Percentiles rank a stretch among this genome's conserved stretches.
These are phyloP conservation scores for Scopulariopsis brevicaulis DNA, from an alignment of 2,329 filamentous ascomycete species.

Conservation along the genomic window DNA sequence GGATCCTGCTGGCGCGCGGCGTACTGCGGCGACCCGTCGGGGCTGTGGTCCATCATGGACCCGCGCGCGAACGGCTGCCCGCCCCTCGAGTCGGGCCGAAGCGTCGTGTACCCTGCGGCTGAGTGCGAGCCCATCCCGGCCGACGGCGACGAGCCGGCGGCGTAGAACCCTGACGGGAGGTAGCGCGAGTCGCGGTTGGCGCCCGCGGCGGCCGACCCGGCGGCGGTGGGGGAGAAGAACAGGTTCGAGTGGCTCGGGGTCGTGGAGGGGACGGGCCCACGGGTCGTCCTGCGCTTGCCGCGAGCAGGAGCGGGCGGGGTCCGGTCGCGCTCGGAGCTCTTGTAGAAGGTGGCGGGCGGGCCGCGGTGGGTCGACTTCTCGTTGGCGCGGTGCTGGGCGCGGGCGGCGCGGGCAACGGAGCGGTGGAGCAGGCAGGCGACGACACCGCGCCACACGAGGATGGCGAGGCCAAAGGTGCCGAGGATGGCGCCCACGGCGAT, in stretches of 20 bases:
- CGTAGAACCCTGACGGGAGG: slow-evolving; percentile 85
- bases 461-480: slow-evolving; percentile 68
- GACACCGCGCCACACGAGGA: slow-evolving; percentile 79
- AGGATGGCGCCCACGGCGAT: slow-evolving; percentile 86
- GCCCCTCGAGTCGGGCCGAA: slow-evolving; percentile 46
- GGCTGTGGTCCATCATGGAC: slow-evolving; percentile 36
- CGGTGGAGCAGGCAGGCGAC: slow-evolving; percentile 87
- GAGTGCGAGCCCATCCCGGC: slow-evolving; percentile 32
- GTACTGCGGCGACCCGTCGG: slow-evolving; percentile 54
- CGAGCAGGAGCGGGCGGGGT: slow-evolving; percentile 38
- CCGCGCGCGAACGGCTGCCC: slow-evolving; percentile 26
- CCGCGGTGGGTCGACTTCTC: slow-evolving; percentile 55
- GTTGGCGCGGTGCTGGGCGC: slow-evolving; percentile 58
- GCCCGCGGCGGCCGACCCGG: slow-evolving; percentile 49
- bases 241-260: slow-evolving; percentile 58
- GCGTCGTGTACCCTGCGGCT: slow-evolving; percentile 49
- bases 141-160: slow-evolving; percentile 46
- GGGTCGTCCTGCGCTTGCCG: slow-evolving; percentile 36
- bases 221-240: slow-evolving; percentile 92
- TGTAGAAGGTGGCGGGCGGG: slow-evolving; percentile 50
- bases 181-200: slow-evolving; percentile 65
- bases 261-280: slow-evolving; percentile 38
- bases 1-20: slow-evolving; percentile 32
- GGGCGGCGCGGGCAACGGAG: slow-evolving; percentile 76
- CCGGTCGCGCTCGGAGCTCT: slow-evolving; percentile 44